Conservation (phyloP, 495 filamentous ascomycete species). For the Aspergillus funiculosus region DNA sequence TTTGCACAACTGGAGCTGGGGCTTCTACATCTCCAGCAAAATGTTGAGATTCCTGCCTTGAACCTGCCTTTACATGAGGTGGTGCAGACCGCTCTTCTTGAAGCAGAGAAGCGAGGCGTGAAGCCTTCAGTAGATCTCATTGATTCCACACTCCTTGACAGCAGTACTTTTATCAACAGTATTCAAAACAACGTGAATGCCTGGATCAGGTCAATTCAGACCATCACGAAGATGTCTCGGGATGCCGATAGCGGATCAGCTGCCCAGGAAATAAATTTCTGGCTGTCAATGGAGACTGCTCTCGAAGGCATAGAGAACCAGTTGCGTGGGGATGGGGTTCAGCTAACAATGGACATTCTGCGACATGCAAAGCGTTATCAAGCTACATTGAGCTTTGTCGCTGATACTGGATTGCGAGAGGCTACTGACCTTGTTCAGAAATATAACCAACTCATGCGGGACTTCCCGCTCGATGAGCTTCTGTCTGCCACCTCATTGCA, state of each 20-base stretch:
- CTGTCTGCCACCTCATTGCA: slow-evolving; percentile 82
- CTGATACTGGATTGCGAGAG: slow-evolving; percentile 92
- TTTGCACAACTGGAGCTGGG: slow-evolving; percentile 88
- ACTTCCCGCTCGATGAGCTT: slow-evolving; percentile 93
- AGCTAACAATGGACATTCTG: slow-evolving; percentile 86
- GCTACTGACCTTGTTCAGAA: slow-evolving; percentile 93
- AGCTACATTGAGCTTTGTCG: slow-evolving; percentile 89
- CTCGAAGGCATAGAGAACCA: slow-evolving; percentile 86
- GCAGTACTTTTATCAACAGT: slow-evolving; percentile 87
- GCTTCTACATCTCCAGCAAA: slow-evolving; percentile 87
- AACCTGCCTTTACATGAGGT: slow-evolving; percentile 79
- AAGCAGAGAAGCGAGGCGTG: slow-evolving; percentile 56
- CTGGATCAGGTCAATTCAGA: slow-evolving; percentile 97
- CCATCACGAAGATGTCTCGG: slow-evolving; percentile 89
- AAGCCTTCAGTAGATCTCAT: slow-evolving; percentile 73
- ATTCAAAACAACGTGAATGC: slow-evolving; percentile 88
- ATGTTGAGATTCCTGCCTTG: slow-evolving; percentile 92
- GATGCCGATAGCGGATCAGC: slow-evolving; percentile 85
- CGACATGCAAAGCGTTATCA: slow-evolving; percentile 94
- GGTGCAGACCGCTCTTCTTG: slow-evolving; percentile 75
- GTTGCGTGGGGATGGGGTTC: slow-evolving; percentile 79
- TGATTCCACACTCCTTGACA: slow-evolving; percentile 61
- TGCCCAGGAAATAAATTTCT: slow-evolving; percentile 96
- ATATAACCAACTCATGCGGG: slow-evolving; percentile 96
- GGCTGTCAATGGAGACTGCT: slow-evolving; percentile 90